Evolutionary conservation across 352 stramenopile genomes (phyloP).

Genomic region (Phytophthora lateralis): DNA sequence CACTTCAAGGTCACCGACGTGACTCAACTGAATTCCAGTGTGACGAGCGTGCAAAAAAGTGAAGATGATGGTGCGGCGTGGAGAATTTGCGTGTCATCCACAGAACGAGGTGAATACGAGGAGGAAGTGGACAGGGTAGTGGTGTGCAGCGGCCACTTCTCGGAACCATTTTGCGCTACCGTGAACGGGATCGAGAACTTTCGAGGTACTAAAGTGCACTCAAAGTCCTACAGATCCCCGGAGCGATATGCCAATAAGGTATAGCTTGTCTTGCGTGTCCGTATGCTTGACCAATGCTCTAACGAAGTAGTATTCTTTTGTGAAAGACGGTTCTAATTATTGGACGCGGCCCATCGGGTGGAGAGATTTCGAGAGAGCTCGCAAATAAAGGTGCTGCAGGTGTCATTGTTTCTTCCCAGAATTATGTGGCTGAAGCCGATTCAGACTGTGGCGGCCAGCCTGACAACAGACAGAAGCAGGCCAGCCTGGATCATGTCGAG

Average conservation of each 20-base stretch:
- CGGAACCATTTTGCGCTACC: conserved; percentile 39
- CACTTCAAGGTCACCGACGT: conserved; percentile 51
- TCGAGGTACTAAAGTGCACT: conserved; percentile 30
- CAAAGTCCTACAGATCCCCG: conserved; percentile 41
- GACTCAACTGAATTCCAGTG: conserved; percentile 41
- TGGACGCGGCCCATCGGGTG: conserved; percentile 52
- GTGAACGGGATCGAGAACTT: conserved; percentile 52
- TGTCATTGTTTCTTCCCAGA: conserved; percentile 47
- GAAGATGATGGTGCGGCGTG: conserved; percentile 6
- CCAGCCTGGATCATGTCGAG: conserved; percentile 13
- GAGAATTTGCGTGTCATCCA: conserved; percentile 34
- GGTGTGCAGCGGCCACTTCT: conserved; percentile 70
- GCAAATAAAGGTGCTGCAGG: conserved; percentile 24
- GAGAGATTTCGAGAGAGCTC: conserved; percentile 65
- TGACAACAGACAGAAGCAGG: neutral
- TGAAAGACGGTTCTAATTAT: conserved; percentile 51
- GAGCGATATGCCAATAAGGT: conserved; percentile 34
- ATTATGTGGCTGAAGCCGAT: conserved; percentile 8
- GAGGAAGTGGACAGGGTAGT: conserved; percentile 62
- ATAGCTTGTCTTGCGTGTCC: neutral
- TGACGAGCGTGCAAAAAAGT: conserved; percentile 43
- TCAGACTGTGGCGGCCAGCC: neutral
- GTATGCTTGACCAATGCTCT: neutral
- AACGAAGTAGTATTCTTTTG: neutral
- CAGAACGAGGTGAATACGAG: conserved; percentile 36